Conservation (phyloP, 352 stramenopile species). For the Halophytophthora batemanensis region DNA sequence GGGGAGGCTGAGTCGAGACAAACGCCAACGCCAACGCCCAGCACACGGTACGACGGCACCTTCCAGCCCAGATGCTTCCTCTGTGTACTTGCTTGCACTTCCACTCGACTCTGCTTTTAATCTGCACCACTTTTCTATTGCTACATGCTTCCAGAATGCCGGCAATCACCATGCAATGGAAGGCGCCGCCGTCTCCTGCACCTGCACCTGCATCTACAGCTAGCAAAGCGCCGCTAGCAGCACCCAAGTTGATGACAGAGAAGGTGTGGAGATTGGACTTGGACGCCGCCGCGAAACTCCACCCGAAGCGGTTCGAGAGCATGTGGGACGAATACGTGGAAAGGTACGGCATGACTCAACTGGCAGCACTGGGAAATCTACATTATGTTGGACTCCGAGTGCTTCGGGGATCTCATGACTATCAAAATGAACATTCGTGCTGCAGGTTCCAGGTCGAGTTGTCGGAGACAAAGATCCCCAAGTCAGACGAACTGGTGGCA, state of each 20-base stretch:
- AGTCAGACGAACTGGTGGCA: slow-evolving; percentile 30
- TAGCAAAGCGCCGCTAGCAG: slow-evolving; percentile 12
- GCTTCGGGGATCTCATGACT: too few species aligned
- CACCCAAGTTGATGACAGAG: slow-evolving; percentile 8
- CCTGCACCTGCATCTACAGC: background rate
- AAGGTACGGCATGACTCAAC: slow-evolving; percentile 30
- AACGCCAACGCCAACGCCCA: too few species aligned
- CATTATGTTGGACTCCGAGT: too few species aligned
- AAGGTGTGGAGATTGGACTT: slow-evolving; percentile 30
- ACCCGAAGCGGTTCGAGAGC: slow-evolving; percentile 70
- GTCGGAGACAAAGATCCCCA: slow-evolving; percentile 12
- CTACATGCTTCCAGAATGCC: slow-evolving; percentile 35
- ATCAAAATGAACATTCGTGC: background rate
- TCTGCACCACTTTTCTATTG: background rate
- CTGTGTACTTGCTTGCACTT: background rate
- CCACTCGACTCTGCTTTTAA: background rate
- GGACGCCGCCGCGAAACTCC: slow-evolving; percentile 35
- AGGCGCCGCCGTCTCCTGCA: slow-evolving; percentile 18
- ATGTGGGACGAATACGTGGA: slow-evolving; percentile 79
- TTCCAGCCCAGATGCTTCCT: too few species aligned
- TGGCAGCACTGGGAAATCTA: too few species aligned
- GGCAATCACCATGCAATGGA: slow-evolving; percentile 68
- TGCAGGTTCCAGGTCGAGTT: slow-evolving; percentile 33
- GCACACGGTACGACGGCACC: too few species aligned
- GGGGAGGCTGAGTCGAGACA: too few species aligned